Conservation (phyloP, 1,139 yeast species). For the Maudiozyma humilis region DNA sequence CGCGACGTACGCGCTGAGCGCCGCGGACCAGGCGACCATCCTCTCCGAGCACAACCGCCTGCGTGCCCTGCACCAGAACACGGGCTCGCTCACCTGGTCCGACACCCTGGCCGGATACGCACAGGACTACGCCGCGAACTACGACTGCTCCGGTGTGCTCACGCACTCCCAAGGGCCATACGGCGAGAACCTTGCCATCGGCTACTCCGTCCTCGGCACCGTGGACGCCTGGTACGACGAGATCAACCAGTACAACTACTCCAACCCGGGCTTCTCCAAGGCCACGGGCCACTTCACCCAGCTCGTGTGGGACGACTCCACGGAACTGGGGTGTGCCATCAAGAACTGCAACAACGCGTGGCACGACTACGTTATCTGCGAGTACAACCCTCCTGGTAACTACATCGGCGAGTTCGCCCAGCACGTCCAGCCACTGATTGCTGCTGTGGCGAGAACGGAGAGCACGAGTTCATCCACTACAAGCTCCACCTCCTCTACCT, state of each 20-base stretch:
- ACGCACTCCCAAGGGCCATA: slow-evolving; percentile 68
- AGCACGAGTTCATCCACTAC: neutral
- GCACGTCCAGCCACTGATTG: slow-evolving; percentile 25
- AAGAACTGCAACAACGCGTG: slow-evolving; percentile 39
- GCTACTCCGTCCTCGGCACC: slow-evolving; percentile 51
- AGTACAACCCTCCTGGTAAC: slow-evolving; percentile 55
- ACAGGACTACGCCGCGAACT: slow-evolving; percentile 53
- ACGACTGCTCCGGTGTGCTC: slow-evolving; percentile 44
- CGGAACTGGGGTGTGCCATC: slow-evolving; percentile 67
- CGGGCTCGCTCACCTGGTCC: slow-evolving; percentile 54
- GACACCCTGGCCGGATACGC: slow-evolving; percentile 54
- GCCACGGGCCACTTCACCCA: slow-evolving; percentile 72
- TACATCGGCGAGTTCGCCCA: slow-evolving; percentile 35
- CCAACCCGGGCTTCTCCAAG: slow-evolving; percentile 35
- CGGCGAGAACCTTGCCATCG: slow-evolving; percentile 85
- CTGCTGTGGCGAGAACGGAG: neutral
- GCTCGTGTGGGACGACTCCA: slow-evolving; percentile 67
- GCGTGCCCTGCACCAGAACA: slow-evolving; percentile 53
- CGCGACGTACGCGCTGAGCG: slow-evolving; percentile 6
- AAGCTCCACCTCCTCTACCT: slow-evolving; percentile 1
- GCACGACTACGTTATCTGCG: slow-evolving; percentile 52
- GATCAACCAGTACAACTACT: slow-evolving; percentile 48
- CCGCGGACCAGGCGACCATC: slow-evolving; percentile 3
- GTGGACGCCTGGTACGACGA: slow-evolving; percentile 82
- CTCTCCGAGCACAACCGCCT: slow-evolving; percentile 4